Percentiles rank a stretch among this genome's conserved stretches.
Evolutionary conservation across 176 grass and related monocot species (phyloP).

Genomic region (Hordeum vulgare): DNA sequence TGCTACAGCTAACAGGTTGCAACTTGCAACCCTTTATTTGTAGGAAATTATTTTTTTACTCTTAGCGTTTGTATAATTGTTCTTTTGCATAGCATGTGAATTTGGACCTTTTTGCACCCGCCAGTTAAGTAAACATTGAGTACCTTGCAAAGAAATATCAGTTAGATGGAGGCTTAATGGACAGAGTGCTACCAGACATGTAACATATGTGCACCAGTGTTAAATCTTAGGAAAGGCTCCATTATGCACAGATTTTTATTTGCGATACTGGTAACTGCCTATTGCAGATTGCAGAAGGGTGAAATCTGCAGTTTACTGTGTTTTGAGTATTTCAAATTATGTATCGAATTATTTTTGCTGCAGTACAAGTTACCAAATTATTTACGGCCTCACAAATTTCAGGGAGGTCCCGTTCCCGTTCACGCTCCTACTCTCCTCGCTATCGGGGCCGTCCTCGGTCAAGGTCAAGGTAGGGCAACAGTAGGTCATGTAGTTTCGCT

Average conservation of each 20-base stretch:
- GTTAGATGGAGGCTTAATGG: neutral
- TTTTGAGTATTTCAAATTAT: neutral
- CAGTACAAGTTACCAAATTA: neutral
- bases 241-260: neutral
- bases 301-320: neutral
- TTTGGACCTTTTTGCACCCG: neutral
- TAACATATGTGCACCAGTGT: neutral
- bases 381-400: neutral
- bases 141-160: neutral
- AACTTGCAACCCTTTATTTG: neutral
- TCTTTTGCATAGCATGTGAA: neutral
- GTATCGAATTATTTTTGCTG: neutral
- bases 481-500: neutral
- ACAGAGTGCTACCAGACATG: neutral
- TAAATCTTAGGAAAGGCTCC: neutral
- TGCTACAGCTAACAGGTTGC: neutral
- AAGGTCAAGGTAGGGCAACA: conserved; percentile 52
- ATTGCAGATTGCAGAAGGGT: neutral
- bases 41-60: neutral
- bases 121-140: neutral
- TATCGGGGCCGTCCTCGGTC: conserved; percentile 55
- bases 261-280: neutral
- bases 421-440: conserved; percentile 65
- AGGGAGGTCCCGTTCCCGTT: conserved; percentile 76
- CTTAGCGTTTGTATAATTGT: neutral